phyloP scores from a whole-genome alignment of 257 asterid species.

The Solanum ossicruentum region DNA sequence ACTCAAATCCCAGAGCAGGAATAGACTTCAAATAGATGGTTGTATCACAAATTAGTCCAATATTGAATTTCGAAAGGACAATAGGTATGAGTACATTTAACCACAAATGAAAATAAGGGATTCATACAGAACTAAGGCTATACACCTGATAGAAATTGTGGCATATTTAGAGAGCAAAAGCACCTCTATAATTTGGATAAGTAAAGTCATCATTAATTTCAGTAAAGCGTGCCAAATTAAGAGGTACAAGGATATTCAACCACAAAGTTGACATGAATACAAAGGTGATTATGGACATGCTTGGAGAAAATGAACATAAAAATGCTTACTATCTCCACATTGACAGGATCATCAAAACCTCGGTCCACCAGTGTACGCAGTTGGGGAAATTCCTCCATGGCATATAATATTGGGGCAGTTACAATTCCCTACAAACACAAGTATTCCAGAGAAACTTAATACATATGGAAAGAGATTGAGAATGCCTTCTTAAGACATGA shows the following conservation, averaged over 20 bases:
- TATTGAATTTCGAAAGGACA: not conserved
- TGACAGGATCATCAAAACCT: slow-evolving; percentile 67
- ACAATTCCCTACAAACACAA: slow-evolving; percentile 48
- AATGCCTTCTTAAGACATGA: not conserved
- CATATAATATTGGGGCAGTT: slow-evolving; percentile 89
- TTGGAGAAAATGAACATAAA: not conserved
- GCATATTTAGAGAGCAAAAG: not conserved
- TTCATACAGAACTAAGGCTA: not conserved
- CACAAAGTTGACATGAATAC: not conserved
- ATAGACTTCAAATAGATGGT: not conserved
- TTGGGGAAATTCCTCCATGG: slow-evolving; percentile 87
- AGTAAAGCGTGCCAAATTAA: not conserved
- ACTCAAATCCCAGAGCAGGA: not conserved
- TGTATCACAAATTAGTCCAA: not conserved
- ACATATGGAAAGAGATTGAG: not conserved
- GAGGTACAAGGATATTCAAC: not conserved
- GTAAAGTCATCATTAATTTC: not conserved
- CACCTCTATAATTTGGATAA: not conserved
- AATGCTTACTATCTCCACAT: slow-evolving; percentile 67
- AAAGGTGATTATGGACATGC: not conserved
- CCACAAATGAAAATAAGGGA: not conserved
- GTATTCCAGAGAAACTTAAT: not conserved
- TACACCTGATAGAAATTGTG: not conserved
- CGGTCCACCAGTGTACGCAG: slow-evolving; percentile 40
- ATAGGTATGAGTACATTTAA: no score